Base-by-base conservation (phyloP, 441 rosid species). In the Croton setiger region DNA sequence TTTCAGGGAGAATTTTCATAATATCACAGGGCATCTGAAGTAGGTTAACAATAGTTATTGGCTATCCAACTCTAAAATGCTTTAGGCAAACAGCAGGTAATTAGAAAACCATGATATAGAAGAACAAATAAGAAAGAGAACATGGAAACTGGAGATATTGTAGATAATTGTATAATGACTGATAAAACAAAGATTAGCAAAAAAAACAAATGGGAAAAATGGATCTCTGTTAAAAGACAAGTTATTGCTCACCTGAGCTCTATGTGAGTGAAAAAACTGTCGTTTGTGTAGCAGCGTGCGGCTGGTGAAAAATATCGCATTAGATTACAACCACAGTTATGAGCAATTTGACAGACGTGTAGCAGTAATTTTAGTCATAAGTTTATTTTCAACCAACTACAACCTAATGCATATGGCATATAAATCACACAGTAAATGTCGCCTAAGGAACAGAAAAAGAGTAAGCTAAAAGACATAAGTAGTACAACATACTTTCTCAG, bases 231-330 rank as follows among this genome's bases (percentile, higher is more conserved):
- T 43, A 54, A 44, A 75, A 36, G 63, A 57, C 31, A 53, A 56
- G 70, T 36, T 60, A 55, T 41, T 43, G 64, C 44, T 75, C 78
- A 94, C 99, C 98, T 92, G 99, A 75, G 99, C 93, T 86, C 99
- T 88, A 81, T 93, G 99, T 3, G 99, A 96, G 75, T 96, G 99
- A 73, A 93, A 96, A 83, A 96, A 96, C 75, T 86, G 96, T 60
- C 97, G 86, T 81, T 86, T 90, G 82, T 86, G 98, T 63, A 93
- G 96, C 58, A 90, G 96, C 37, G 81, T 84, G 43, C 90, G 90
- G 80, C 97, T 90, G 87, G 59, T 27, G 81, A 70, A 76, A 64
- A 68, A 61, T 79, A 71, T 5, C n/a, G 5, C 23, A 48, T 12
- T 7, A 44, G 35, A 71, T 72, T 68, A 27, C 77, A 79, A 74